A percentile compares a stretch with the other conserved stretches of the same genome.
Evolutionary conservation across 139 green algal species (phyloP).

Genomic region (Closterium sp.): DNA sequence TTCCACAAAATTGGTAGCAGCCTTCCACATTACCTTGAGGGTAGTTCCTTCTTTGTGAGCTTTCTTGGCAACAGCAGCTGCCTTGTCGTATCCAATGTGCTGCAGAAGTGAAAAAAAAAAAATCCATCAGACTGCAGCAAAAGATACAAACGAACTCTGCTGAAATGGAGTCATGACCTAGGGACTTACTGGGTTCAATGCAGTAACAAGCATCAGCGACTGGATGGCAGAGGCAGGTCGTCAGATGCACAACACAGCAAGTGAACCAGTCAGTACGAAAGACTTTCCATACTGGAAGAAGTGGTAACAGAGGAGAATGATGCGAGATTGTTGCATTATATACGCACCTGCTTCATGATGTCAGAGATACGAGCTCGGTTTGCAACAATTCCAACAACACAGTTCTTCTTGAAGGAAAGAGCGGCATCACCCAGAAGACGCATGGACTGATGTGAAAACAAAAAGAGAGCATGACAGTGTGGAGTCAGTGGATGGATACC

Average conservation of each 20-base stretch:
- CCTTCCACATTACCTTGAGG: slow-evolving; percentile 39
- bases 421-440: slow-evolving; percentile 76
- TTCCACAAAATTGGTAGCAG: background rate
- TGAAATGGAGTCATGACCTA: too few species aligned
- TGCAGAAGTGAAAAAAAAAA: slow-evolving; percentile 1
- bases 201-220: slow-evolving; percentile 96
- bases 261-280: background rate
- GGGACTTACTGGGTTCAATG: slow-evolving; percentile 72
- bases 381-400: slow-evolving; percentile 75
- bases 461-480: too few species aligned
- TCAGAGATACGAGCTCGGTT: slow-evolving; percentile 76
- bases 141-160: too few species aligned
- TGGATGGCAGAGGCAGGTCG: slow-evolving; percentile 44
- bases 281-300: too few species aligned
- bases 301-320: background rate
- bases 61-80: slow-evolving; percentile 89
- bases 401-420: slow-evolving; percentile 77
- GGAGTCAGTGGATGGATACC: too few species aligned
- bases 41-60: slow-evolving; percentile 87
- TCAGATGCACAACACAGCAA: background rate
- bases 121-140: too few species aligned
- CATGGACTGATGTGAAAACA: slow-evolving; percentile 47
- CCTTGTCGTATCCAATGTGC: slow-evolving; percentile 92
- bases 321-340: background rate
- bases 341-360: slow-evolving; percentile 68